Base-by-base conservation (phyloP, 2,329 filamentous ascomycete species). In the Aspergillus ruber region DNA sequence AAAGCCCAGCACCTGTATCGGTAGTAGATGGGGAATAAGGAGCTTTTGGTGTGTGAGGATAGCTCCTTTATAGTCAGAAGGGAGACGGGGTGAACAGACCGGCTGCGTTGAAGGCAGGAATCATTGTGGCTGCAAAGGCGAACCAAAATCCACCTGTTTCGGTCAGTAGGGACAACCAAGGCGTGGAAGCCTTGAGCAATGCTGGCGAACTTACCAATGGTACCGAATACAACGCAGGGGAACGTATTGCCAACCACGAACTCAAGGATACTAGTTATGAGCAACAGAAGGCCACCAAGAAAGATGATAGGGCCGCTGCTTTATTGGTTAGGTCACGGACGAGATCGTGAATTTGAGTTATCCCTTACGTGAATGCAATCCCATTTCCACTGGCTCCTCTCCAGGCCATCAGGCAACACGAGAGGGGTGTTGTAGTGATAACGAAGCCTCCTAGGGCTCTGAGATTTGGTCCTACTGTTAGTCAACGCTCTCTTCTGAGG, bases 161-260 rank as follows among this genome's bases (percentile, higher is more conserved):
- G 2, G 21, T 3, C 9, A 41, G 55, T 2, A 54, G 36, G 32
- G 21, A 41, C 41, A 25, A 15, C 5, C 3, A 18, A 39, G 36
- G 29, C 17, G 52, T 15, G 10, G 0, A 9, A 2, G 6, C 9
- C 3, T 33, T 13, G 25, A n/a, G 25, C 6, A 4, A 15, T 8
- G 15, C 13, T 13, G 17, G 9, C 8, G 12, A 20, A 49, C 55
- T 62, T 69, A 52, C 78, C 76, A 51, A 74, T 78, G 13, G 73
- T 66, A 46, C 65, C 69, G 60, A 83, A 83, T 23, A 83, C 80
- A 33, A 80, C 74, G 42, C 74, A 78, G 0, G 79, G 72, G 53
- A 82, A 83, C 4, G 77, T 82, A 58, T 82, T 81, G 33, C 79
- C 79, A 1, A 82, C 66, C 46, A 81, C 62, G 59, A 76, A 81